Evolutionary conservation across 129 eudicot species (phyloP).

Genomic region (Daucus carota): DNA sequence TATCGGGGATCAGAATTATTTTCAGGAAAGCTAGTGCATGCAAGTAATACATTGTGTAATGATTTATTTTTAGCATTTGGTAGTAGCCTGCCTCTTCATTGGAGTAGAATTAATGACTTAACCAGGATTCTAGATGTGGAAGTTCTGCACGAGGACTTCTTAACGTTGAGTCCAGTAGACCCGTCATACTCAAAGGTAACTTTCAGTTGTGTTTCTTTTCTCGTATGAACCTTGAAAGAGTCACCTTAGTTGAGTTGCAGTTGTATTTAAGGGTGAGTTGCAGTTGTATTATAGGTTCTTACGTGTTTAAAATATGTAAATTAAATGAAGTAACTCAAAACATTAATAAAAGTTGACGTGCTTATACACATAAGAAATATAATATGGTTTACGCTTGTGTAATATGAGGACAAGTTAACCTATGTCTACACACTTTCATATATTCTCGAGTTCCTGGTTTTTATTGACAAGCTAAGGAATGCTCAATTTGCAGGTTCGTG

Average conservation of each 20-base stretch:
- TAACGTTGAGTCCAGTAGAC: slow-evolving; percentile 64
- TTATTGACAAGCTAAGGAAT: not conserved
- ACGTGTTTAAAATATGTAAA: not conserved
- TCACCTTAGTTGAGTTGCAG: not conserved
- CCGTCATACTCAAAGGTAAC: slow-evolving; percentile 67
- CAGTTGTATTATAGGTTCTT: not conserved
- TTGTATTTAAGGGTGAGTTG: not conserved
- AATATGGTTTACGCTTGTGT: not conserved
- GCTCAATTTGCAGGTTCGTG: slow-evolving; percentile 55
- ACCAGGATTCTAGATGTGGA: slow-evolving; percentile 57
- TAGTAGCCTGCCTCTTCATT: not conserved
- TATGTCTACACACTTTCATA: not conserved
- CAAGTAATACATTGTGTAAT: not conserved
- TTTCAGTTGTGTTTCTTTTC: not conserved
- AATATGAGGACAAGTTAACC: not conserved
- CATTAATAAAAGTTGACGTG: not conserved
- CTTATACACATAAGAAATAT: not conserved
- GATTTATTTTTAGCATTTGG: not conserved
- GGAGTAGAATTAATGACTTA: slow-evolving; percentile 21
- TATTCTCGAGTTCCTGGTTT: not conserved
- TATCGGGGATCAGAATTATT: not conserved
- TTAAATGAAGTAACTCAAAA: not conserved
- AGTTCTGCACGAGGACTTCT: slow-evolving; percentile 72
- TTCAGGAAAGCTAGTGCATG: not conserved
- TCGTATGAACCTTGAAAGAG: not conserved